Percentiles rank a stretch among this genome's conserved stretches.
Conservation (phyloP, 2,329 filamentous ascomycete species). For the Epichloe coenophiala region DNA sequence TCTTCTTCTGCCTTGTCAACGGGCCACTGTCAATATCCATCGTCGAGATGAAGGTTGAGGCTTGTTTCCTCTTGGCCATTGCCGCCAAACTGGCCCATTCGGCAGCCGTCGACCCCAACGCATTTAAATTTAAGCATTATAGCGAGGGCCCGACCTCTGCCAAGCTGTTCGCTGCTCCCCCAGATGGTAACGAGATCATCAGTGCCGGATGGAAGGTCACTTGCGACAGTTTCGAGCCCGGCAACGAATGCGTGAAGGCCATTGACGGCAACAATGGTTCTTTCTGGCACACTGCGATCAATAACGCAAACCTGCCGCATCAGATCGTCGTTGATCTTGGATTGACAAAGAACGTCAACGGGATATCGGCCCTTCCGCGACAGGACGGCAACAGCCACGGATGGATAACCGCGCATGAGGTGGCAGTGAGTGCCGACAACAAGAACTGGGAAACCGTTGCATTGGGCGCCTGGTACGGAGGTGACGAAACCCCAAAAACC, state of each 20-base stretch:
- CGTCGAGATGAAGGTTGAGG: not conserved
- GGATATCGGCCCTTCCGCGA: conserved; percentile 17
- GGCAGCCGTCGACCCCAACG: not conserved
- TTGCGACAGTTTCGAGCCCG: conserved; percentile 15
- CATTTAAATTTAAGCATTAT: not conserved
- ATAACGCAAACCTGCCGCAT: conserved; percentile 11
- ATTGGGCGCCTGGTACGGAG: conserved; percentile 15
- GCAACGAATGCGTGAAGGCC: conserved; percentile 15
- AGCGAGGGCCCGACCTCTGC: not conserved
- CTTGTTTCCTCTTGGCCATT: not conserved
- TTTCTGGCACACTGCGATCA: conserved; percentile 15
- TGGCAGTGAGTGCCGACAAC: conserved; percentile 16
- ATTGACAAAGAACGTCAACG: conserved; percentile 13
- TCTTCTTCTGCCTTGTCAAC: not conserved
- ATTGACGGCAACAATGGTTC: conserved; percentile 16
- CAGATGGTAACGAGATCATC: conserved; percentile 4
- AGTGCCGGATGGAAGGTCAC: conserved; percentile 13
- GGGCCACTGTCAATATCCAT: not conserved
- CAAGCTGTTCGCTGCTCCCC: conserved; percentile 3
- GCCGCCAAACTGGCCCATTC: not conserved
- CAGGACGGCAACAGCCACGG: conserved; percentile 14
- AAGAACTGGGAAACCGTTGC: conserved; percentile 15
- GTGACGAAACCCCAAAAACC: conserved; percentile 16
- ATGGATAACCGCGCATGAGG: conserved; percentile 15
- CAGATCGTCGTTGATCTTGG: conserved; percentile 19